Evolutionary conservation across 164 flowering plant species (phyloP).

Genomic region (Paratinospora sagittata): DNA sequence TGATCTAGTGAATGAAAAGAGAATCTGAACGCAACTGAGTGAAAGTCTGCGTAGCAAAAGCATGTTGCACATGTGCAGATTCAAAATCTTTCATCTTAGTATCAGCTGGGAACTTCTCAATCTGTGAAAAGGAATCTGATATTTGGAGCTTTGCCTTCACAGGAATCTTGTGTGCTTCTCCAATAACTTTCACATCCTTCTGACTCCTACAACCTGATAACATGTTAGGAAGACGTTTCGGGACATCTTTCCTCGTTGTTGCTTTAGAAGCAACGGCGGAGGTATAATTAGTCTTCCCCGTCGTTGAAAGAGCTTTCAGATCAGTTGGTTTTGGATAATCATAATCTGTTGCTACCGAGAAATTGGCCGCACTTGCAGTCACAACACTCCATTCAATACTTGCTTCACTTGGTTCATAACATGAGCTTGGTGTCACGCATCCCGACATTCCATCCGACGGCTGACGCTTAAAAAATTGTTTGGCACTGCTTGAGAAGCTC

Average conservation of each 20-base stretch:
- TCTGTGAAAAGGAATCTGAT: slow-evolving; percentile 20
- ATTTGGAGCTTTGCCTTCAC: slow-evolving; percentile 13
- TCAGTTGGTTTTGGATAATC: slow-evolving; percentile 22
- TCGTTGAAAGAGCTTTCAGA: not conserved
- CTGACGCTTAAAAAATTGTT: slow-evolving; percentile 37
- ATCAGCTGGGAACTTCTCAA: slow-evolving; percentile 35
- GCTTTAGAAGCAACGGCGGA: slow-evolving; percentile 10
- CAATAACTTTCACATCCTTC: slow-evolving; percentile 52
- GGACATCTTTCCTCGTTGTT: slow-evolving; percentile 15
- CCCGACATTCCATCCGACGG: slow-evolving; percentile 32
- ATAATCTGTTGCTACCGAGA: slow-evolving; percentile 33
- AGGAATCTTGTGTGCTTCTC: slow-evolving; percentile 25
- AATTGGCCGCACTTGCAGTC: slow-evolving; percentile 69
- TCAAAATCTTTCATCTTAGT: slow-evolving; percentile 24
- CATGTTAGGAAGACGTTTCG: slow-evolving; percentile 16
- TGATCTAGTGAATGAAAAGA: slow-evolving; percentile 15
- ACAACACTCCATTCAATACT: slow-evolving; percentile 81
- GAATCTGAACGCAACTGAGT: slow-evolving; percentile 18
- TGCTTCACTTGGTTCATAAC: slow-evolving; percentile 85
- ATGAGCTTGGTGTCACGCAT: slow-evolving; percentile 27
- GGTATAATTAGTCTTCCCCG: slow-evolving; percentile 5
- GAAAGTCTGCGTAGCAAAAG: slow-evolving; percentile 11
- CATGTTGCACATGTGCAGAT: slow-evolving; percentile 14
- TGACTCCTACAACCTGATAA: slow-evolving; percentile 43
- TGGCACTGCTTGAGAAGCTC: slow-evolving; percentile 39